A percentile compares a stretch with the other conserved stretches of the same genome.
Conservation (phyloP, 106 monocot genomes). For the Hemerocallis citrina region DNA sequence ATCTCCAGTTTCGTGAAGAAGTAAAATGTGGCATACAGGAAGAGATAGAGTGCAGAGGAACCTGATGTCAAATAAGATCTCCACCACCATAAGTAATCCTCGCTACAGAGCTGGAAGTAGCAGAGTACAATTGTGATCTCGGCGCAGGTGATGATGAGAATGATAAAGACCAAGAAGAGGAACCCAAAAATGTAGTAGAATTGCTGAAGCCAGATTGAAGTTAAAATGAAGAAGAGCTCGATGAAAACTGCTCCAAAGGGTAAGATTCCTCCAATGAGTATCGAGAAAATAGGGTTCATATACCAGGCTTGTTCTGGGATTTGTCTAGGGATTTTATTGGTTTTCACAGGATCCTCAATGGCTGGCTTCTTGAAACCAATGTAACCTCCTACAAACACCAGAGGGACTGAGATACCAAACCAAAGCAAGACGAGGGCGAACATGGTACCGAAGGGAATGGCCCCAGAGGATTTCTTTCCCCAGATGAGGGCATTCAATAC, state of each 20-base stretch:
- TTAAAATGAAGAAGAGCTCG: constrained; percentile 95
- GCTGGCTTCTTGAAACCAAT: constrained; percentile 84
- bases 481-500: constrained; percentile 85
- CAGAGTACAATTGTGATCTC: constrained; percentile 95
- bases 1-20: constrained; percentile 98
- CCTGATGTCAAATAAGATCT: constrained; percentile 89
- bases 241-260: constrained; percentile 98
- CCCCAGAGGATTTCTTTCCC: constrained; percentile 98
- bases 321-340: constrained; percentile 95
- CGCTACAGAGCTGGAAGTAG: constrained; percentile 98
- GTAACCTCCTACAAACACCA: constrained; percentile 77
- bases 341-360: constrained; percentile 86
- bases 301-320: constrained; percentile 97
- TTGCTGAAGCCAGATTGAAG: constrained; percentile 98
- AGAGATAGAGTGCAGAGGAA: constrained; percentile 90
- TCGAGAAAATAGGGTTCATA: constrained; percentile 89
- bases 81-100: constrained; percentile 99
- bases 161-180: constrained; percentile 86
- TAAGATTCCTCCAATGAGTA: constrained; percentile 92
- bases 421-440: constrained; percentile 87
- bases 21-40: constrained; percentile 88
- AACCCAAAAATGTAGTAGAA: constrained; percentile 99
- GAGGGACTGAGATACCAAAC: constrained; percentile 96
- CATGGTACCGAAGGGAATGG: constrained; percentile 97
- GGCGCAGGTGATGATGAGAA: constrained; percentile 82